Percentiles rank a stretch among this genome's conserved stretches.
Conservation (phyloP, 1,139 yeast genomes). For the Pneumocystis canis region DNA sequence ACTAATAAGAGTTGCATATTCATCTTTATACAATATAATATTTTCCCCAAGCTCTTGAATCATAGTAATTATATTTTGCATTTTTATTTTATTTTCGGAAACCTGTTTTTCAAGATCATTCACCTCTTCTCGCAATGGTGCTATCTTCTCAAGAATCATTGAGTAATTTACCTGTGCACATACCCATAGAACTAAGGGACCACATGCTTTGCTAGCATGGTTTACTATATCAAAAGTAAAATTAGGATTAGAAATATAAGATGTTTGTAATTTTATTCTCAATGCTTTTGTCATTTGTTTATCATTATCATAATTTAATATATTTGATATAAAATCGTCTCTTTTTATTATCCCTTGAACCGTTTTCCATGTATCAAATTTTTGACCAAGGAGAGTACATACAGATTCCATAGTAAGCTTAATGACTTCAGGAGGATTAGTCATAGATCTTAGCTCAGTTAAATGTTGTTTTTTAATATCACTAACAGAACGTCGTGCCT, state of each 20-base stretch:
- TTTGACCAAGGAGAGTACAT: constrained; percentile 62
- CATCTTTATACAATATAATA: constrained; percentile 51
- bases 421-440: constrained; percentile 81
- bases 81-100: constrained; percentile 44
- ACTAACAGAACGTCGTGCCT: constrained; percentile 76
- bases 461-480: constrained; percentile 85
- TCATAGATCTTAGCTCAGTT: constrained; percentile 78
- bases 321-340: constrained; percentile 76
- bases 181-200: constrained; percentile 84
- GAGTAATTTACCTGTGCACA: constrained; percentile 69
- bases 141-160: constrained; percentile 50
- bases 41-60: constrained; percentile 55
- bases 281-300: constrained; percentile 41
- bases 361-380: constrained; percentile 61
- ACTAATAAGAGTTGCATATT: constrained; percentile 59
- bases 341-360: constrained; percentile 67
- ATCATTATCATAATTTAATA: constrained; percentile 60
- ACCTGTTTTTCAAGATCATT: constrained; percentile 43
- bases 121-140: constrained; percentile 64
- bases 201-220: constrained; percentile 90
- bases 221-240: constrained; percentile 63
- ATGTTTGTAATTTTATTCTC: constrained; percentile 40
- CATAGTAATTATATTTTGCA: constrained; percentile 64
- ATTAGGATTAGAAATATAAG: constrained; percentile 47
- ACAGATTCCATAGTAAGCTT: constrained; percentile 80